Conservation (phyloP, 2,329 filamentous ascomycete species). For the Tolypocladium cylindrosporum region DNA sequence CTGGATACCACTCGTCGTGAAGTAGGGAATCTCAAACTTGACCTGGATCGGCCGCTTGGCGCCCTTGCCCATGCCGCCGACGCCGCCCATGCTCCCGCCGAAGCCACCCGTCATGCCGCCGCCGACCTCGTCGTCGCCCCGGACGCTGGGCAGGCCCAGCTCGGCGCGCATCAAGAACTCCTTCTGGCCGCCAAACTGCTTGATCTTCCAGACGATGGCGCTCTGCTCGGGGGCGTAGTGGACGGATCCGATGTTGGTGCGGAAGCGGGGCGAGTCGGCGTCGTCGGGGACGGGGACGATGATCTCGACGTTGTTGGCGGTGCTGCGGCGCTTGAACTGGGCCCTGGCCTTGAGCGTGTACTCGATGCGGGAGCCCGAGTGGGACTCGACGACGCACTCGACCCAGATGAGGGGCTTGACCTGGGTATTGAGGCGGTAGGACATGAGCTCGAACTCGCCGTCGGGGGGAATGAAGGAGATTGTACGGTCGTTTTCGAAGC, state of each 20-base stretch:
- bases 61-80: conserved; percentile 67
- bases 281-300: conserved; percentile 95
- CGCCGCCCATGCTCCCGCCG: conserved; percentile 90
- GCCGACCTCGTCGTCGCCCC: conserved; percentile 89
- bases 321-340: conserved; percentile 95
- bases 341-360: conserved; percentile 98
- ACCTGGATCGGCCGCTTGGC: conserved; percentile 93
- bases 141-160: conserved; percentile 84
- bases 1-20: conserved; percentile 98
- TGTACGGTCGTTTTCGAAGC: conserved; percentile 96
- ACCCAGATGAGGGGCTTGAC: conserved; percentile 99
- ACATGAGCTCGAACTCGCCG: conserved; percentile 98
- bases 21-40: conserved; percentile 99
- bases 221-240: conserved; percentile 97
- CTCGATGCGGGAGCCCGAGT: conserved; percentile 90
- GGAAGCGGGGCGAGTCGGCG: conserved; percentile 89
- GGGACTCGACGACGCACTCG: conserved; percentile 92
- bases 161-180: conserved; percentile 98
- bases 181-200: conserved; percentile 97
- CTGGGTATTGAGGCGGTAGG: conserved; percentile 94
- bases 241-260: conserved; percentile 93
- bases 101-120: conserved; percentile 98
- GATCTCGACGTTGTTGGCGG: conserved; percentile 98
- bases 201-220: conserved; percentile 99
- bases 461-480: conserved; percentile 99